These are phyloP conservation scores for Erodium trifolium DNA, from an alignment of 441 rosid genomes.

Conservation along the genomic window DNA sequence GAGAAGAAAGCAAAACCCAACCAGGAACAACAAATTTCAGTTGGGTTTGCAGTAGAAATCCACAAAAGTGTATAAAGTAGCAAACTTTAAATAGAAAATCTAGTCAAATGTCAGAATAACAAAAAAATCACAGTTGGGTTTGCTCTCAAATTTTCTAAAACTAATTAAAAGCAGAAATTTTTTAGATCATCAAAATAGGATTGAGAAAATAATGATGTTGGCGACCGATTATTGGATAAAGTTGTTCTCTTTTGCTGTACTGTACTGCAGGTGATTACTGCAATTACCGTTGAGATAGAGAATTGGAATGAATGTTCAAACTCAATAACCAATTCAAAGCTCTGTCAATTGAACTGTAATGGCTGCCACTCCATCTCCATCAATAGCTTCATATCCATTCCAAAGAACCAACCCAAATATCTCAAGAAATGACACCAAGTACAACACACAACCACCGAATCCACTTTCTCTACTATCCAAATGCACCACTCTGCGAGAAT, in stretches of 20 bases:
- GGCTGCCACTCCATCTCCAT: constrained; percentile 31
- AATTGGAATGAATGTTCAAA: not conserved
- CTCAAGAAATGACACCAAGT: constrained; percentile 7
- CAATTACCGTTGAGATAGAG: not conserved
- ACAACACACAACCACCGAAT: constrained; percentile 11
- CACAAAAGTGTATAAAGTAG: not conserved
- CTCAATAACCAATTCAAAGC: not conserved
- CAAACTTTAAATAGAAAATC: not conserved
- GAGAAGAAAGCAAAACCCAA: not conserved
- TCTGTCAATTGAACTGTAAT: constrained; percentile 18
- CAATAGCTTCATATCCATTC: constrained; percentile 17
- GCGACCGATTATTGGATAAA: not conserved
- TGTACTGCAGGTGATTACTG: not conserved
- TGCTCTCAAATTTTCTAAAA: not conserved
- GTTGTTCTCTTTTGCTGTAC: not conserved
- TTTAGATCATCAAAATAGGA: not conserved
- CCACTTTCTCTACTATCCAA: constrained; percentile 40
- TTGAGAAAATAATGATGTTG: not conserved
- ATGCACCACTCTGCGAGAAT: constrained; percentile 42
- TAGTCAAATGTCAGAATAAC: not conserved
- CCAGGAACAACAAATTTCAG: not conserved
- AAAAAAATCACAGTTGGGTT: not conserved
- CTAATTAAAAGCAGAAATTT: not conserved
- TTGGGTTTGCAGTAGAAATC: not conserved
- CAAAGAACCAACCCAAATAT: constrained; percentile 5